Conservation (phyloP, 495 filamentous ascomycete genomes). For the Lichenothelia convexa region DNA sequence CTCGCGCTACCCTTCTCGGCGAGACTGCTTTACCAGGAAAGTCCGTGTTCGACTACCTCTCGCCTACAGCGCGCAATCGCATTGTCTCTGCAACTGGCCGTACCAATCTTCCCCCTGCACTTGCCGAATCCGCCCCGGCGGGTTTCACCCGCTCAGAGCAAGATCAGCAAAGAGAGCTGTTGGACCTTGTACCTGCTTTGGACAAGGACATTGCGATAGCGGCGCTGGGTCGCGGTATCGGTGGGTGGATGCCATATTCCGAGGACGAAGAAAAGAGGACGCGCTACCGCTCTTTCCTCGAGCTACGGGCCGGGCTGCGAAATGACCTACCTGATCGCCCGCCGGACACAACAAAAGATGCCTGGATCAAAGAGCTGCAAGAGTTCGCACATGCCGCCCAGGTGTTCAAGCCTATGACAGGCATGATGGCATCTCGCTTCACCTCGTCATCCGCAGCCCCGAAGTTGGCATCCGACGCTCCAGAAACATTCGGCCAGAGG, state of each 20-base stretch:
- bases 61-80: slow-evolving; percentile 57
- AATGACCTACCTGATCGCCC: slow-evolving; percentile 40
- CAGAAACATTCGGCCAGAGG: too few species aligned
- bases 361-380: slow-evolving; percentile 61
- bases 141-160: slow-evolving; percentile 40
- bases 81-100: slow-evolving; percentile 62
- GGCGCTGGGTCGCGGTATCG: slow-evolving; percentile 53
- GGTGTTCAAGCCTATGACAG: slow-evolving; percentile 84
- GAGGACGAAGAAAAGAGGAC: slow-evolving; percentile 61
- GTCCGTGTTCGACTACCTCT: slow-evolving; percentile 90
- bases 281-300: slow-evolving; percentile 66
- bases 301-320: slow-evolving; percentile 51
- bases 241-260: slow-evolving; percentile 67
- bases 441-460: slow-evolving; percentile 44
- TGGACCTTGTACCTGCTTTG: slow-evolving; percentile 51
- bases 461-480: slow-evolving; percentile 25
- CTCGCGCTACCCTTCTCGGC: slow-evolving; percentile 65
- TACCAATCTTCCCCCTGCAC: slow-evolving; percentile 53
- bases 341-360: slow-evolving; percentile 40
- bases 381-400: slow-evolving; percentile 80
- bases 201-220: slow-evolving; percentile 55
- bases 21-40: slow-evolving; percentile 74
- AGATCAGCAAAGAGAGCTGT: slow-evolving; percentile 39
- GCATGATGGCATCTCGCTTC: slow-evolving; percentile 82
- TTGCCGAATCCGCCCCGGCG: slow-evolving; percentile 49